These are phyloP conservation scores for Trichoderma virens DNA, from an alignment of 495 filamentous ascomycete genomes.

Conservation along the genomic window DNA sequence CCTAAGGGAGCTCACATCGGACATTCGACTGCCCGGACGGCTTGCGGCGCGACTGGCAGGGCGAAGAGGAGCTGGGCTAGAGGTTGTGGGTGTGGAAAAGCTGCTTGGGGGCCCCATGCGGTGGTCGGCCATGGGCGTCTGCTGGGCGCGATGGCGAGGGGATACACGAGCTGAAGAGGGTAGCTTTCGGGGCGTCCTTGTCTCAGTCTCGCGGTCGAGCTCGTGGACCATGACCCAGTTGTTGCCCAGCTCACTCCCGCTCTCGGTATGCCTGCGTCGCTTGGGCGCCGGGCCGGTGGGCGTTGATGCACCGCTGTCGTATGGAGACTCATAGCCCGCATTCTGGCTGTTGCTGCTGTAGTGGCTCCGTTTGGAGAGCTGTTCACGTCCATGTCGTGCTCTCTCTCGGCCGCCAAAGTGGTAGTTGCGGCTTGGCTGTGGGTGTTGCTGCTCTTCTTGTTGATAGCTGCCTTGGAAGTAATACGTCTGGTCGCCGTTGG, in stretches of 20 bases:
- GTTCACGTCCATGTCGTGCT: not conserved
- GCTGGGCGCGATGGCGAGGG: not conserved
- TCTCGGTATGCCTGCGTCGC: conserved; percentile 38
- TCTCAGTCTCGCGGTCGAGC: conserved; percentile 10
- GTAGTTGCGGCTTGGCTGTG: not conserved
- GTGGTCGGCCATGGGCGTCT: not conserved
- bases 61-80: not conserved
- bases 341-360: not conserved
- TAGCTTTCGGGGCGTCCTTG: not conserved
- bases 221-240: conserved; percentile 73
- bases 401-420: not conserved
- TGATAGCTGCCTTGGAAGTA: not conserved
- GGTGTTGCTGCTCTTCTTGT: not conserved
- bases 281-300: conserved; percentile 40
- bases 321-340: not conserved
- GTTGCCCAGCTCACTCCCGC: conserved; percentile 47
- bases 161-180: not conserved
- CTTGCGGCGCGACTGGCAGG: not conserved
- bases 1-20: not conserved
- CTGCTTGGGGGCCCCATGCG: not conserved
- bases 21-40: conserved; percentile 2
- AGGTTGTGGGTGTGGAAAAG: not conserved
- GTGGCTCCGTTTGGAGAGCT: not conserved
- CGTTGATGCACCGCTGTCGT: conserved; percentile 31
- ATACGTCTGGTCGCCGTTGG: conserved; percentile 9